phyloP scores from a whole-genome alignment of 2,329 filamentous ascomycete genomes.

The Calonectria pteridis region DNA sequence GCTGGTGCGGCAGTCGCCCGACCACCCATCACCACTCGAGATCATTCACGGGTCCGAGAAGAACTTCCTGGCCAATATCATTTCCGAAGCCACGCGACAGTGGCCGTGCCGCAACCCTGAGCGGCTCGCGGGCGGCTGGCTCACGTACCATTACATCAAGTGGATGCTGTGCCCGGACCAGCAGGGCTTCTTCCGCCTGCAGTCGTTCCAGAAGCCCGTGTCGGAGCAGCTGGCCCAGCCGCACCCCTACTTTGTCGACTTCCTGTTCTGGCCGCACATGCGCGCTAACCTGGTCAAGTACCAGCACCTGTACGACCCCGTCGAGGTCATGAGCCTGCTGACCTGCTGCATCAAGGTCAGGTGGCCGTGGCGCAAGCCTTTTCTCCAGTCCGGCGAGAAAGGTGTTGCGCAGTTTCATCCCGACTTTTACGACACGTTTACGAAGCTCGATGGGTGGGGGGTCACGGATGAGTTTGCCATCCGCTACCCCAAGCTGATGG shows the following conservation, averaged over 20 bases:
- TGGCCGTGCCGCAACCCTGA: slow-evolving; percentile 3
- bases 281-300: background rate
- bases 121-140: background rate
- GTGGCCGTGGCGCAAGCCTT: background rate
- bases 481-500: background rate
- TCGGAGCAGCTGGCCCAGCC: background rate
- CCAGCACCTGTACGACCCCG: background rate
- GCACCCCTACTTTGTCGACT: slow-evolving; percentile 2
- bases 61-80: slow-evolving; percentile 1
- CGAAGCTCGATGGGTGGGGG: background rate
- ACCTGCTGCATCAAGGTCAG: slow-evolving; percentile 1
- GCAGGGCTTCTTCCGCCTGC: background rate
- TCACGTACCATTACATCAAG: background rate
- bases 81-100: background rate
- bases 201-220: background rate
- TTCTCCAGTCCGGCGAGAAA: background rate
- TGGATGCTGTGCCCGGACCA: background rate
- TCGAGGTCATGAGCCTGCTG: background rate
- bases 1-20: background rate
- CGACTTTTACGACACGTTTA: background rate
- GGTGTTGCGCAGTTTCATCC: background rate
- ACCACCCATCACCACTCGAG: background rate
- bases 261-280: background rate
- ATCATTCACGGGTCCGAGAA: background rate
- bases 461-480: background rate